Conservation (phyloP, 805 yeast species). For the Starmerella etchellsii region DNA sequence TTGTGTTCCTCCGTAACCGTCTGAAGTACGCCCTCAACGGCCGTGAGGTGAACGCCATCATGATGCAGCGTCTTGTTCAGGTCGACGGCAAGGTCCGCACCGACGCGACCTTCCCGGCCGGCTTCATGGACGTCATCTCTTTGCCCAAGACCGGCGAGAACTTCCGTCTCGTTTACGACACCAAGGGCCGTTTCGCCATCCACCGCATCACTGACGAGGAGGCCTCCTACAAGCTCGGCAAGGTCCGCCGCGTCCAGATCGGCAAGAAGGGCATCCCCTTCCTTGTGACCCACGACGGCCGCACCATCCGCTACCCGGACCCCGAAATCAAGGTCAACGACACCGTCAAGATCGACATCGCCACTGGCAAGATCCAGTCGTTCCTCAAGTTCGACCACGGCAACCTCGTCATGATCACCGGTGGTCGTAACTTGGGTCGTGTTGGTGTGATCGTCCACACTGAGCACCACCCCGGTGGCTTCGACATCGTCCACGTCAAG, state of each 20-base stretch:
- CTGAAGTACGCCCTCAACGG: slow-evolving; percentile 98
- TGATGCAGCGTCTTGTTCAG: slow-evolving; percentile 96
- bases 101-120: slow-evolving; percentile 97
- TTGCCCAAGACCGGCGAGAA: slow-evolving; percentile 97
- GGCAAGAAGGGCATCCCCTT: slow-evolving; percentile 98
- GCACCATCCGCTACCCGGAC: slow-evolving; percentile 99
- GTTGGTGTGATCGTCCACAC: slow-evolving; percentile 92
- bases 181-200: slow-evolving; percentile 98
- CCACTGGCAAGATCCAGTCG: slow-evolving; percentile 85
- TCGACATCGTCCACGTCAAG: slow-evolving; percentile 94
- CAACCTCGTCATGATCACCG: slow-evolving; percentile 82
- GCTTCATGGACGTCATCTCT: slow-evolving; percentile 97
- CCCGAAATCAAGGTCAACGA: slow-evolving; percentile 94
- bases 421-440: slow-evolving; percentile 98
- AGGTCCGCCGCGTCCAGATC: slow-evolving; percentile 94
- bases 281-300: slow-evolving; percentile 99
- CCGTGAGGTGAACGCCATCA: slow-evolving; percentile 95
- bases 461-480: slow-evolving; percentile 97
- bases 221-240: slow-evolving; percentile 95
- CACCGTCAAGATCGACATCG: slow-evolving; percentile 93
- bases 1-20: slow-evolving; percentile 96
- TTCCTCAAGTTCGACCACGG: slow-evolving; percentile 89
- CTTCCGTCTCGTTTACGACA: slow-evolving; percentile 97
- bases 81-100: slow-evolving; percentile 99
- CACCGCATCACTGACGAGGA: slow-evolving; percentile 99